Base-by-base conservation (phyloP, 139 green algal species). In the Limnomonas spitsbergensis region DNA sequence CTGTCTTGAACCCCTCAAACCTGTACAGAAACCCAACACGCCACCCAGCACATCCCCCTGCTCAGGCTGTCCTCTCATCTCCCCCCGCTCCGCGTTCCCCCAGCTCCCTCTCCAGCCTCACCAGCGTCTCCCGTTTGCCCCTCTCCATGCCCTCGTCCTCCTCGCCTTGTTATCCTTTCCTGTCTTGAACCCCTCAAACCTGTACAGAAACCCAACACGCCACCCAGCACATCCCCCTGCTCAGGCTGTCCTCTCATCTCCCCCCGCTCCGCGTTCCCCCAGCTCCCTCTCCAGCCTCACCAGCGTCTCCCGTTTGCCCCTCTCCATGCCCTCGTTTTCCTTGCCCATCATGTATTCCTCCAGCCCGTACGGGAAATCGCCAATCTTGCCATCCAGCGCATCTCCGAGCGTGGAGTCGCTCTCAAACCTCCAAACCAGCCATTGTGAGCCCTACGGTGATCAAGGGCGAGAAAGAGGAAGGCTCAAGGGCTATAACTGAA, bases 341-440 rank as follows among this genome's bases (percentile, higher is more conserved):
- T 69, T 40, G 9, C 88, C 83, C 69, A 95, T 81, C 81, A 95
- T 87, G 67, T 91, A 89, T 61, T 61, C 47, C 38, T 84, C 81
- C 40, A 72, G 9, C 27, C 61, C 29, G 61, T 72, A 72, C 6
- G 61, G 61, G 29, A 72, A 72, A 39, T 34, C 29, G 9, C 61
- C 61, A 37, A 72, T 34, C 20, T 24, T 26, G 2, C 92, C 91
- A 66, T 89, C 84, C 69, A 92, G 78, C 36, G 93, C 93, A 82
- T 95, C 92, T 26, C 54, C 89, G 37, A 98, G 82, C 24, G 93
- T 98, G 40, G 90, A 85, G 83, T 98, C 94, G 54, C 77, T 90
- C 88, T 97, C 94, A 84, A 95, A 98, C 77, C 88, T 87, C 93
- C 93, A 98, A 34, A 98, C 88, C 56, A 97, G 88, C 94, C 93